phyloP scores from a whole-genome alignment of 2,329 filamentous ascomycete genomes.

The Blastomyces percursus region DNA sequence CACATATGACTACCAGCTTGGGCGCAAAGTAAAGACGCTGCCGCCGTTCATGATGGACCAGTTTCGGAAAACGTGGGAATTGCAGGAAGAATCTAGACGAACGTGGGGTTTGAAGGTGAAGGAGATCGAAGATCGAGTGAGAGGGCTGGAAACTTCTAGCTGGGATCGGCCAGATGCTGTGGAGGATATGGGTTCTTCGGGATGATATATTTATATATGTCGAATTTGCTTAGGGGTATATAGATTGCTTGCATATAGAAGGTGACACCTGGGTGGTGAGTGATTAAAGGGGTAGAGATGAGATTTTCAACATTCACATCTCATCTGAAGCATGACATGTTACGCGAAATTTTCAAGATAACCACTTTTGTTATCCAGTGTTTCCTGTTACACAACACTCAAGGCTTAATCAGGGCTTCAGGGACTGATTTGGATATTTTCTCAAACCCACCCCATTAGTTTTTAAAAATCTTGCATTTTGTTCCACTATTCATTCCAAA shows the following conservation, averaged over 20 bases:
- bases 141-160: constrained; percentile 55
- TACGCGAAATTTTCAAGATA: background rate
- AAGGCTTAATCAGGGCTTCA: background rate
- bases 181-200: constrained; percentile 52
- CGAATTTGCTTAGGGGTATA: background rate
- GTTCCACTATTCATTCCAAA: background rate
- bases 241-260: background rate
- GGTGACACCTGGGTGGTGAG: background rate
- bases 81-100: constrained; percentile 50
- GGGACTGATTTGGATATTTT: background rate
- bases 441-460: background rate
- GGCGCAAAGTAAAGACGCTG: constrained; percentile 44
- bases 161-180: constrained; percentile 64
- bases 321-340: background rate
- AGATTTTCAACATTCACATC: background rate
- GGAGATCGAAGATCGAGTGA: constrained; percentile 48
- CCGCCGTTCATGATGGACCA: constrained; percentile 51
- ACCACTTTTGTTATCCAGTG: background rate
- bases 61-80: constrained; percentile 48
- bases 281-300: background rate
- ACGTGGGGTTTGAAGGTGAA: constrained; percentile 44
- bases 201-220: background rate
- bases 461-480: background rate
- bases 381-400: background rate
- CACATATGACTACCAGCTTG: constrained; percentile 59